phyloP scores from a whole-genome alignment of 2,329 filamentous ascomycete genomes.

The Aureobasidium sp. region DNA sequence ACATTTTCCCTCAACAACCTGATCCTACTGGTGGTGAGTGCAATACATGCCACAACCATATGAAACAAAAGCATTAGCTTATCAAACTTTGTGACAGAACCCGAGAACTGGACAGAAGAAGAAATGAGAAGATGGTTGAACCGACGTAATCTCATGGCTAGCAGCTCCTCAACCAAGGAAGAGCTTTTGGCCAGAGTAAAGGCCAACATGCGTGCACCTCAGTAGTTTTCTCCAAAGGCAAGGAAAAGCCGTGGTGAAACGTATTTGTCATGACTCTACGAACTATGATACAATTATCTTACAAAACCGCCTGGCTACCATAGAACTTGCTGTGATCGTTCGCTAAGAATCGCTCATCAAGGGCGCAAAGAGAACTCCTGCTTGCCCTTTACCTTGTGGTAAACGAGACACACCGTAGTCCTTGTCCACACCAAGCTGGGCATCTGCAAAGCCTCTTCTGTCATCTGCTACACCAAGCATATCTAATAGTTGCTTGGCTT shows the following conservation, averaged over 20 bases:
- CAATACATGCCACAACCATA: background rate
- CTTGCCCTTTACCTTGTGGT: constrained; percentile 35
- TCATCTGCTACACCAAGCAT: constrained; percentile 62
- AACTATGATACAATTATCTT: constrained; percentile 11
- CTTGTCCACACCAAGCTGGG: constrained; percentile 41
- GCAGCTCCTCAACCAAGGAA: constrained; percentile 51
- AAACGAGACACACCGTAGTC: constrained; percentile 55
- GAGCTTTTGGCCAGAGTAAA: constrained; percentile 63
- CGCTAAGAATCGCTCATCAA: constrained; percentile 24
- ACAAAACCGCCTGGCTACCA: background rate
- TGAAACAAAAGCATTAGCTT: background rate
- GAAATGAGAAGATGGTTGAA: constrained; percentile 77
- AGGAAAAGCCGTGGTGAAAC: background rate
- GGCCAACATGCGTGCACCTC: constrained; percentile 54
- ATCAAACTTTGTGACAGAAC: constrained; percentile 39
- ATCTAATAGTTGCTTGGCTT: constrained; percentile 66
- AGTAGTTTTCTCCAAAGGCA: background rate
- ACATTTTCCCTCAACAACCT: constrained; percentile 67
- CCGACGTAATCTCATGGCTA: constrained; percentile 57
- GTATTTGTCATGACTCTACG: constrained; percentile 5
- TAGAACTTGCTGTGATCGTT: background rate
- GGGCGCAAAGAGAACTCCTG: constrained; percentile 48
- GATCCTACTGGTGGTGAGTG: constrained; percentile 70
- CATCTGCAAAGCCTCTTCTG: constrained; percentile 44
- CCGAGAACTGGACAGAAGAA: constrained; percentile 66